A percentile compares a stretch with the other conserved stretches of the same genome.
Evolutionary conservation across 1,284 basidiomycete genomes (phyloP).

Genomic region (Pseudozyma sp.): DNA sequence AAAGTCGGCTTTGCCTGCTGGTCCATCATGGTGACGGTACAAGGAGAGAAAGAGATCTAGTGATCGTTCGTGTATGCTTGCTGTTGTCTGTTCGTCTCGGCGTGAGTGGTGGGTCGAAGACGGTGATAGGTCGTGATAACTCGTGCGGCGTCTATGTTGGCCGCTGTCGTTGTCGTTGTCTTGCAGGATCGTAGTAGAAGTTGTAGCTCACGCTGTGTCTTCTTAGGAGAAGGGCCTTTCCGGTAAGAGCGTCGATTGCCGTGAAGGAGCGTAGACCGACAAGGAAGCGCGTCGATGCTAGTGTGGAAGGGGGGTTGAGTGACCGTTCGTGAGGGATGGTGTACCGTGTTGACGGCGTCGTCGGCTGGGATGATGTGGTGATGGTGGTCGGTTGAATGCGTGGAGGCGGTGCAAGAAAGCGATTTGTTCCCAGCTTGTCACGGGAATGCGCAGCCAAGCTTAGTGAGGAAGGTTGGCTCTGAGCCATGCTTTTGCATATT

Average conservation of each 20-base stretch:
- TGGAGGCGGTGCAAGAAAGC: too few relatives aligned
- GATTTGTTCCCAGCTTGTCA: too few relatives aligned
- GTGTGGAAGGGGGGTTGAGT: background rate
- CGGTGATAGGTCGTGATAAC: too few relatives aligned
- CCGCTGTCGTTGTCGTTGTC: background rate
- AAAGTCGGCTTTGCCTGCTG: slow-evolving; percentile 43
- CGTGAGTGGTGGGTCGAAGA: too few relatives aligned
- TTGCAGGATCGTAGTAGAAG: background rate
- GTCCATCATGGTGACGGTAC: slow-evolving; percentile 36
- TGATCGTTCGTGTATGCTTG: too few relatives aligned
- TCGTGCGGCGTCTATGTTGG: too few relatives aligned
- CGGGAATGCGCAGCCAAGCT: too few relatives aligned
- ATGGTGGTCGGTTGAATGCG: background rate
- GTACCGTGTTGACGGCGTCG: slow-evolving; percentile 14
- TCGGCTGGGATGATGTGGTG: slow-evolving; percentile 13
- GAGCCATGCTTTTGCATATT: too few relatives aligned
- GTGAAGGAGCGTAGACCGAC: background rate
- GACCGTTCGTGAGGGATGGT: slow-evolving; percentile 2
- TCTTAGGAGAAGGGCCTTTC: background rate
- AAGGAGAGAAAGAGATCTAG: background rate
- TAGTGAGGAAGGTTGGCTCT: too few relatives aligned
- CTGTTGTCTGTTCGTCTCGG: too few relatives aligned
- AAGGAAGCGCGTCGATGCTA: background rate
- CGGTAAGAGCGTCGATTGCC: background rate
- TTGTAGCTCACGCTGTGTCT: background rate